These are phyloP conservation scores for Boletus reticuloceps DNA, from an alignment of 768 basidiomycete species.

Conservation along the genomic window DNA sequence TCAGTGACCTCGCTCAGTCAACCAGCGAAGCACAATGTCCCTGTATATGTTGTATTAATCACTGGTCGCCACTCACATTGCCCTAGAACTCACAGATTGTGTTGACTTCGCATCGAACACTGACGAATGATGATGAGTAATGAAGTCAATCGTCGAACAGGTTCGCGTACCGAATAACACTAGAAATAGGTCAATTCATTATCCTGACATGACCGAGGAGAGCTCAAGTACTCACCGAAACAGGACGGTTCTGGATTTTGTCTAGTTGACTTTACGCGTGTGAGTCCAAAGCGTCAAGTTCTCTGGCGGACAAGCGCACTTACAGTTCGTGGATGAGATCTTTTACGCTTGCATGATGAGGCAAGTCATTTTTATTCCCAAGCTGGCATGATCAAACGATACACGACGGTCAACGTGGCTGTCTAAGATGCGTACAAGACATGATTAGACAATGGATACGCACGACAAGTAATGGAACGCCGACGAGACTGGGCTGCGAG, in stretches of 20 bases:
- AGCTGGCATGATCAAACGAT: slow-evolving; percentile 42
- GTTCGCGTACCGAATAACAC: slow-evolving; percentile 72
- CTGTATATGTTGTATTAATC: slow-evolving; percentile 30
- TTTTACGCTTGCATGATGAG: slow-evolving; percentile 72
- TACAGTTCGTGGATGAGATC: slow-evolving; percentile 80
- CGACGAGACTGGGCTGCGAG: slow-evolving; percentile 57
- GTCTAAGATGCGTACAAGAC: not conserved
- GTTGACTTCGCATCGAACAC: slow-evolving; percentile 97
- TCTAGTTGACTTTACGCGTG: slow-evolving; percentile 48
- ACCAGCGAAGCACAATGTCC: slow-evolving; percentile 88
- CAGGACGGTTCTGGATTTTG: slow-evolving; percentile 74
- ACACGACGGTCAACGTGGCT: not conserved
- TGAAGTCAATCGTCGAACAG: not conserved
- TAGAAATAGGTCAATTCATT: slow-evolving; percentile 25
- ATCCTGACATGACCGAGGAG: not conserved
- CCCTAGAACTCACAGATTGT: slow-evolving; percentile 67
- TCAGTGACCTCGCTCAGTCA: slow-evolving; percentile 72
- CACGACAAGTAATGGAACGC: slow-evolving; percentile 83
- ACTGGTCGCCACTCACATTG: not conserved
- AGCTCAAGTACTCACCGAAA: slow-evolving; percentile 62
- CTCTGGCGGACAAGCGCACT: slow-evolving; percentile 16
- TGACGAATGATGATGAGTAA: slow-evolving; percentile 29
- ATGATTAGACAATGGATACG: slow-evolving; percentile 25
- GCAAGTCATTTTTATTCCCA: slow-evolving; percentile 91
- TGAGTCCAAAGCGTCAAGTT: slow-evolving; percentile 27